Conservation (phyloP, 305 asterid genomes). For the Fraxinus xanthoxyloides region DNA sequence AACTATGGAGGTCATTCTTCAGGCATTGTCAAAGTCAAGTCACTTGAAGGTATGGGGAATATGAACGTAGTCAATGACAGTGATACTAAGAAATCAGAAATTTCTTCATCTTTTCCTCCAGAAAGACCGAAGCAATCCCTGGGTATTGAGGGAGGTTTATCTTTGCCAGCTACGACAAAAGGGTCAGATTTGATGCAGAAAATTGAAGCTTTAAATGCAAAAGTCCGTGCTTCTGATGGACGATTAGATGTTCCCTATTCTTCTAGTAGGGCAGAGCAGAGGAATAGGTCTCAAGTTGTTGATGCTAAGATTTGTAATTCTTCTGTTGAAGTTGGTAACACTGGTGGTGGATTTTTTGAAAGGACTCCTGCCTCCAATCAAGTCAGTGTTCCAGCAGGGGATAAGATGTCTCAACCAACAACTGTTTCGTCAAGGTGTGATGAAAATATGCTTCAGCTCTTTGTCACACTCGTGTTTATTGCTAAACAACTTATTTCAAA, state of each 20-base stretch:
- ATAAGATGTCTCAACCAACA: conserved; percentile 40
- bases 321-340: conserved; percentile 37
- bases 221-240: conserved; percentile 69
- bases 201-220: conserved; percentile 83
- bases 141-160: conserved; percentile 40
- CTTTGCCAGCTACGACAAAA: conserved; percentile 41
- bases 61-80: conserved; percentile 39
- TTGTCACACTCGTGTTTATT: neutral
- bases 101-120: conserved; percentile 38
- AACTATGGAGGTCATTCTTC: conserved; percentile 44
- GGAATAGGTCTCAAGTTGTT: conserved; percentile 32
- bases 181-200: conserved; percentile 68
- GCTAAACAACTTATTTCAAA: conserved; percentile 21
- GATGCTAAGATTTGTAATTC: conserved; percentile 31
- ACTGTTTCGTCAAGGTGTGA: conserved; percentile 58
- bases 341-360: conserved; percentile 31
- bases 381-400: conserved; percentile 38
- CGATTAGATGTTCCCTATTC: conserved; percentile 34
- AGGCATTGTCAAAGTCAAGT: conserved; percentile 33
- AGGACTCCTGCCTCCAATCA: conserved; percentile 31
- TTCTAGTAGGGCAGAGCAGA: conserved; percentile 43
- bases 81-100: conserved; percentile 39
- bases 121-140: conserved; percentile 33
- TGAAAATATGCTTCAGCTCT: conserved; percentile 5
- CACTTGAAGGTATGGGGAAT: conserved; percentile 38